phyloP scores from a whole-genome alignment of 768 basidiomycete species.

The Termitomyces heimii region DNA sequence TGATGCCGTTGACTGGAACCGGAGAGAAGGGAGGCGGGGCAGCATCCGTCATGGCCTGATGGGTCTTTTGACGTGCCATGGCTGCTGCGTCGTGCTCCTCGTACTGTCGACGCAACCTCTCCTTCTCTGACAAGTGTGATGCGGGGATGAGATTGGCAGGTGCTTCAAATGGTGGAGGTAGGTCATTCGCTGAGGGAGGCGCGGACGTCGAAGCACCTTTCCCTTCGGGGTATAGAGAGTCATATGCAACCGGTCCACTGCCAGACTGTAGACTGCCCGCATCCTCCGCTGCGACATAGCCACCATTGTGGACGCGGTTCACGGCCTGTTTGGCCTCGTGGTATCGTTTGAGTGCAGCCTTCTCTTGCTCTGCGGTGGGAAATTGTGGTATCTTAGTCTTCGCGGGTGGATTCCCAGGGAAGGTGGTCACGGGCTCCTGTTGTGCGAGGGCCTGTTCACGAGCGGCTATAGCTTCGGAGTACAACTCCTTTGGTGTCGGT shows the following conservation, averaged over 20 bases:
- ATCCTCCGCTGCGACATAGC: slow-evolving; percentile 15
- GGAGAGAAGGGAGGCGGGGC: slow-evolving; percentile 17
- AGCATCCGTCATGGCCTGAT: neutral
- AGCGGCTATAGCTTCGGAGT: slow-evolving; percentile 26
- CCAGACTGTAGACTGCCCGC: slow-evolving; percentile 12
- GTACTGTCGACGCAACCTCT: slow-evolving; percentile 53
- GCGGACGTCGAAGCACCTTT: slow-evolving; percentile 23
- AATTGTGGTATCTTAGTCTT: slow-evolving; percentile 36
- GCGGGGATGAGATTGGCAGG: slow-evolving; percentile 29
- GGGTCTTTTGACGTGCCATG: slow-evolving; percentile 21
- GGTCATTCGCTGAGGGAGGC: slow-evolving; percentile 17
- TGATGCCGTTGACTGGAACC: slow-evolving; percentile 11
- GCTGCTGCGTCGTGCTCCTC: slow-evolving; percentile 64
- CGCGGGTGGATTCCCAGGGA: slow-evolving; percentile 11
- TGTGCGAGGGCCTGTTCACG: slow-evolving; percentile 17
- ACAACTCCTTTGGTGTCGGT: slow-evolving; percentile 10
- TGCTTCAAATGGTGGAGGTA: slow-evolving; percentile 52
- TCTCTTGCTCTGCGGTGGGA: slow-evolving; percentile 67
- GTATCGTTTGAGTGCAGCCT: slow-evolving; percentile 62
- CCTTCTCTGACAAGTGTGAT: slow-evolving; percentile 58
- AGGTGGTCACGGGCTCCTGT: slow-evolving; percentile 4
- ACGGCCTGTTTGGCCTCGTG: slow-evolving; percentile 70
- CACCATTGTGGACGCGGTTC: slow-evolving; percentile 44
- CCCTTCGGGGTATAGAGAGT: slow-evolving; percentile 49
- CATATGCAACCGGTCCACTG: slow-evolving; percentile 51